Evolutionary conservation across 257 asterid species (phyloP).

Genomic region (Solanum habrochaites): DNA sequence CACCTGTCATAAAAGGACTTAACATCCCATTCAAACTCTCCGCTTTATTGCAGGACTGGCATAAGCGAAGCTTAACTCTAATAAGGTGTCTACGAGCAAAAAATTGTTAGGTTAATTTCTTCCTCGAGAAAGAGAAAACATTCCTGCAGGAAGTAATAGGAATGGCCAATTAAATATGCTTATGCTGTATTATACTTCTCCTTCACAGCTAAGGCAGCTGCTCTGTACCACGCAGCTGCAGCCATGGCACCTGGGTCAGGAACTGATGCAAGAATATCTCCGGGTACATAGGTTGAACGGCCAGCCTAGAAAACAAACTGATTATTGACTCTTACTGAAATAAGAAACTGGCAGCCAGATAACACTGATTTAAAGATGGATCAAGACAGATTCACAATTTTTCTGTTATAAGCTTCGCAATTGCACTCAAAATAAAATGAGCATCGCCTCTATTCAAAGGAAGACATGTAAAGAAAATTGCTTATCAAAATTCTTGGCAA

Average conservation of each 20-base stretch:
- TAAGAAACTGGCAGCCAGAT: background rate
- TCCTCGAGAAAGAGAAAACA: background rate
- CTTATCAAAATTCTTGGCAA: background rate
- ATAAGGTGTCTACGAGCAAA: background rate
- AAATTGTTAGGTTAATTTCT: background rate
- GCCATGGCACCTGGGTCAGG: slow-evolving; percentile 99
- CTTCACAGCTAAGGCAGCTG: slow-evolving; percentile 67
- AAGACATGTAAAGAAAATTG: background rate
- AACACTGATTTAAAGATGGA: background rate
- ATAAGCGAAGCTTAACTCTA: slow-evolving; percentile 21
- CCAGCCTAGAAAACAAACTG: slow-evolving; percentile 67
- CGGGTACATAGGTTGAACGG: slow-evolving; percentile 72
- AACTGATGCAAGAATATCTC: slow-evolving; percentile 66
- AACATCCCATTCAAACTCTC: slow-evolving; percentile 5
- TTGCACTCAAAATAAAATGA: background rate
- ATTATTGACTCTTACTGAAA: background rate
- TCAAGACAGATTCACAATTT: background rate
- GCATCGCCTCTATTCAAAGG: background rate
- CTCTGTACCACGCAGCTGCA: slow-evolving; percentile 83
- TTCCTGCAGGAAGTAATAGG: slow-evolving; percentile 10
- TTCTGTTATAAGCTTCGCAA: background rate
- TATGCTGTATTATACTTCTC: slow-evolving; percentile 19
- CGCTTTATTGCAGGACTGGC: slow-evolving; percentile 8
- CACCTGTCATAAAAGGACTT: background rate
- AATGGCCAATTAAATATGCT: background rate